phyloP scores from a whole-genome alignment of 2,329 filamentous ascomycete species.

The Apiospora aurea region DNA sequence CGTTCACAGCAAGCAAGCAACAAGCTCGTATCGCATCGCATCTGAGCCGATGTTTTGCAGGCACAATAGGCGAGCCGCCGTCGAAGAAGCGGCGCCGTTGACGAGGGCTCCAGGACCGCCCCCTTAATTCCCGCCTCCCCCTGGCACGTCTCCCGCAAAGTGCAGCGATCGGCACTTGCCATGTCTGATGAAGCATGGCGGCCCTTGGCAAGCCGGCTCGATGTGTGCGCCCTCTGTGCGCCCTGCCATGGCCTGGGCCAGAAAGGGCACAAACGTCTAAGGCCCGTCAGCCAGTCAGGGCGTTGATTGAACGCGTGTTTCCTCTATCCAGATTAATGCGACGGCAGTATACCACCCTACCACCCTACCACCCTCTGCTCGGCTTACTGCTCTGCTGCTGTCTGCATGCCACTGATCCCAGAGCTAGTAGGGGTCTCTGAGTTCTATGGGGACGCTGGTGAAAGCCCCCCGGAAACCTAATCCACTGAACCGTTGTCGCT shows the following conservation, averaged over 20 bases:
- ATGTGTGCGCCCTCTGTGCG: neutral
- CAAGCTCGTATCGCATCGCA: neutral
- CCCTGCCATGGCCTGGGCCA: neutral
- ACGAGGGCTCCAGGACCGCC: conserved; percentile 5
- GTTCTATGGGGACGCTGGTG: neutral
- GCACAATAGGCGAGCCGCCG: neutral
- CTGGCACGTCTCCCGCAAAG: conserved; percentile 8
- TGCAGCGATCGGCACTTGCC: conserved; percentile 6
- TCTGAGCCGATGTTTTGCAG: neutral
- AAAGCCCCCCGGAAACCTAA: conserved; percentile 9
- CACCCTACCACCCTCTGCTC: no score
- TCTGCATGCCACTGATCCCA: no score
- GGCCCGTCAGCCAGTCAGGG: conserved; percentile 1
- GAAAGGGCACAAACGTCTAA: neutral
- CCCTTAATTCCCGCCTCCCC: conserved; percentile 19
- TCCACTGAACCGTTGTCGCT: conserved; percentile 11
- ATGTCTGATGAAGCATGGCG: conserved; percentile 6
- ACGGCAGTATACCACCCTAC: neutral
- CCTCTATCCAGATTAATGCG: conserved; percentile 21
- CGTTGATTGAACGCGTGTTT: conserved; percentile 14
- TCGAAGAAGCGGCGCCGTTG: conserved; percentile 12
- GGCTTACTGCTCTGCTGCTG: neutral
- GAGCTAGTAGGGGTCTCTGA: neutral
- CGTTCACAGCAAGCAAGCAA: neutral
- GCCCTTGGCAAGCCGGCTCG: neutral